Base-by-base conservation (phyloP, 768 basidiomycete species). In the Boletus bicolor region DNA sequence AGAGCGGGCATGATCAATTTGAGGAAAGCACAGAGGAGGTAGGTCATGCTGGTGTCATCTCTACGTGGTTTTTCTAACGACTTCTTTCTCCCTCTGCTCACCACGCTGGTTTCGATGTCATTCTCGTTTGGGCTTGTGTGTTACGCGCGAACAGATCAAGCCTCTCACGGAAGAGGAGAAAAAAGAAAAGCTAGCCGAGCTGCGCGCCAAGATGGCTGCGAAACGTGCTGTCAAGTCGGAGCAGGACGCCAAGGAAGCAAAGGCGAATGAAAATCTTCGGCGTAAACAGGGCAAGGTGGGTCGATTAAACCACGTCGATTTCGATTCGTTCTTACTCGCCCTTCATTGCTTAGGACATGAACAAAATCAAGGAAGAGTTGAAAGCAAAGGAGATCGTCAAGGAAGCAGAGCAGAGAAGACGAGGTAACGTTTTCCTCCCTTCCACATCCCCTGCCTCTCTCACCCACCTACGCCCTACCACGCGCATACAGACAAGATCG, bases 11-110 rank as follows among this genome's bases (percentile, higher is more conserved):
- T 68, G 87, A 93, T 71, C 86, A 94, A 61, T 98, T 98, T 59
- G 95, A 97, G 68, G 96, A 98, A 67, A 93, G 90, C 2, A 91
- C 85, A 0, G 94, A 98, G 65, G 96, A 98, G 80, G 93, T 91
- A 45, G 48, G 49, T 46, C 34, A 12, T 14, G 48, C 19, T 10
- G 4, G 37, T 35, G 34, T 17, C 39, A 5, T 32, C 19, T 7
- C 19, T 34, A 6, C 11, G 19, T 9, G 12, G 1, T 46, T 19
- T 19, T 7, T 44, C 15, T 15, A 8, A 7, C 30, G n/a, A 1
- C 12, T 5, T 19, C 12, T 17, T 28, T 28, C 14, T 15, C 43
- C 24, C 14, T 35, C 19, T 5, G 8, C 7, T 24, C 46, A 17
- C 5, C 9, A 21, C 34, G 15, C 8, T 5, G 21, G 2, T 24